Conservation (phyloP, 495 filamentous ascomycete genomes). For the Talaromyces stipitatus region DNA sequence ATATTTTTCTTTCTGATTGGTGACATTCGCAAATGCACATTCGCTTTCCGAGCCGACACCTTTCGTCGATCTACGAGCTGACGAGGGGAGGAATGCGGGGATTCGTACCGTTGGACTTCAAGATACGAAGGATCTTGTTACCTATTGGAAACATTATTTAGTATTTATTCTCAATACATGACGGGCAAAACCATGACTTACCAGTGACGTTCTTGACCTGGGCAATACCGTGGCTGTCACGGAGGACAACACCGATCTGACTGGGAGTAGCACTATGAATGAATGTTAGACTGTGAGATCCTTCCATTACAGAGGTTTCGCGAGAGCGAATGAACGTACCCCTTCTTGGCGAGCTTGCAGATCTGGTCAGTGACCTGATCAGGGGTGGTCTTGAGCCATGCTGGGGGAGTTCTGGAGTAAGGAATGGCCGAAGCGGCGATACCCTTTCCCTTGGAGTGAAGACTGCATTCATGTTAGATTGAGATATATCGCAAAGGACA, state of each 20-base stretch:
- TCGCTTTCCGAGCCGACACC: neutral
- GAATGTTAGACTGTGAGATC: neutral
- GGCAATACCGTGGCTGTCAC: conserved; percentile 94
- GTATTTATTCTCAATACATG: neutral
- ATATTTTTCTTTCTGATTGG: neutral
- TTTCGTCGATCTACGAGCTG: neutral
- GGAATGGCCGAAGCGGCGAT: conserved; percentile 91
- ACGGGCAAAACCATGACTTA: conserved; percentile 38
- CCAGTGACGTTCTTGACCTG: conserved; percentile 96
- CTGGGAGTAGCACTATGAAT: conserved; percentile 72
- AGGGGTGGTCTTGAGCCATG: conserved; percentile 88
- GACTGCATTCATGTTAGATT: conserved; percentile 47
- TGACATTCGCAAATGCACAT: neutral
- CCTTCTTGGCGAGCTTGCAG: conserved; percentile 97
- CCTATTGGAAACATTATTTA: conserved; percentile 45
- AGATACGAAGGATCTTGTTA: conserved; percentile 99
- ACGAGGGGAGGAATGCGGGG: conserved; percentile 4
- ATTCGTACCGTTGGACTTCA: conserved; percentile 85
- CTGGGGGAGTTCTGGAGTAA: conserved; percentile 84
- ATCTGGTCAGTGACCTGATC: conserved; percentile 96
- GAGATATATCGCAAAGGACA: conserved; percentile 3
- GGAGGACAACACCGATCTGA: conserved; percentile 96
- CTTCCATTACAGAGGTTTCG: too few species aligned
- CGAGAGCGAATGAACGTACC: conserved; percentile 21
- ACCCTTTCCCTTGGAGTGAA: conserved; percentile 99